phyloP scores from a whole-genome alignment of 257 asterid species.

The Solanum tarijense region DNA sequence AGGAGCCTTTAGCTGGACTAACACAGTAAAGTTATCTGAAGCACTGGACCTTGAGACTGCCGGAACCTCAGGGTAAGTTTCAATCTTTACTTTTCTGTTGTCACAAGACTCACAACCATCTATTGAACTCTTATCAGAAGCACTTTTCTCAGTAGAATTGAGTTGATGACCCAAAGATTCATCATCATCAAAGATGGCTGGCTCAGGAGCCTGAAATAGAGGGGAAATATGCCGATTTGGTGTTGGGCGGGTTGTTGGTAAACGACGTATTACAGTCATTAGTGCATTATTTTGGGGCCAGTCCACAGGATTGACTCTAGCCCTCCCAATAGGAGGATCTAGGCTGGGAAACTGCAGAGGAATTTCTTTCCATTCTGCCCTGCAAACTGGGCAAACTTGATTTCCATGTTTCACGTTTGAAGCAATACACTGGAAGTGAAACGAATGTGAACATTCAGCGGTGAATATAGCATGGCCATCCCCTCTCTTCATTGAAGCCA shows the following conservation, averaged over 20 bases:
- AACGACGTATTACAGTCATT: conserved; percentile 51
- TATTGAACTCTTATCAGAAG: conserved; percentile 7
- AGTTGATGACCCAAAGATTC: conserved; percentile 56
- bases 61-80: conserved; percentile 65
- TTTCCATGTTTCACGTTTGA: conserved; percentile 93
- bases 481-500: conserved; percentile 75
- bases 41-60: conserved; percentile 35
- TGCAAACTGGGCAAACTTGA: conserved; percentile 83
- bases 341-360: conserved; percentile 58
- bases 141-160: conserved; percentile 15
- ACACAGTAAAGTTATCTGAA: conserved; percentile 44
- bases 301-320: conserved; percentile 46
- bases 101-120: conserved; percentile 8
- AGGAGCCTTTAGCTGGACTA: conserved; percentile 87
- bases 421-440: conserved; percentile 91
- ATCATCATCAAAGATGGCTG: conserved; percentile 73
- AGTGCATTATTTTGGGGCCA: conserved; percentile 47
- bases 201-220: conserved; percentile 53
- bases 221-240: conserved; percentile 34
- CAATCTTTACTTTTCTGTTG: conserved; percentile 35
- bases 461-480: conserved; percentile 95
- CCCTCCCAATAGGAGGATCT: conserved; percentile 37
- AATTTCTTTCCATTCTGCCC: conserved; percentile 88
- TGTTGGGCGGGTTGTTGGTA: conserved; percentile 64
- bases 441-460: conserved; percentile 94